A percentile compares a stretch with the other conserved stretches of the same genome.
These are phyloP conservation scores for Phytophthora litchii DNA, from an alignment of 352 stramenopile genomes.

Conservation along the genomic window DNA sequence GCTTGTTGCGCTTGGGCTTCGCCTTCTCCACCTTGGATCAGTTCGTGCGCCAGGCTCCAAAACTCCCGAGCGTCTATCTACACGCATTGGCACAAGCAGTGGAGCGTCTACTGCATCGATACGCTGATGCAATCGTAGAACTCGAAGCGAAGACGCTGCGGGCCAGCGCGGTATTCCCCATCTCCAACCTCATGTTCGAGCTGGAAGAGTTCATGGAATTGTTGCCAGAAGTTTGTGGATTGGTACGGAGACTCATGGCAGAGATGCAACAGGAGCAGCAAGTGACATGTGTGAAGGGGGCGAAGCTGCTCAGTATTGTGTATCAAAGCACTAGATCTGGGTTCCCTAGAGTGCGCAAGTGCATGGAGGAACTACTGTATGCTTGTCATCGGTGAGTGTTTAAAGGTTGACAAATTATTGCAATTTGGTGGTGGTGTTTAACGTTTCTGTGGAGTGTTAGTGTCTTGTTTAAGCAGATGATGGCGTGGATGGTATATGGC, in stretches of 20 bases:
- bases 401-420: not conserved
- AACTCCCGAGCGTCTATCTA: conserved; percentile 54
- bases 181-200: conserved; percentile 72
- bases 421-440: conserved; percentile 1
- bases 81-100: conserved; percentile 64
- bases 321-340: conserved; percentile 52
- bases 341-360: conserved; percentile 58
- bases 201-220: conserved; percentile 68
- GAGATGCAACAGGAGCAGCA: conserved; percentile 5
- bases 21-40: conserved; percentile 52
- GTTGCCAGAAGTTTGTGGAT: conserved; percentile 57
- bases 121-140: conserved; percentile 54
- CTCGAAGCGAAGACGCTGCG: conserved; percentile 64
- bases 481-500: conserved; percentile 81
- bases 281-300: conserved; percentile 35
- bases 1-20: conserved; percentile 58
- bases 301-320: conserved; percentile 49
- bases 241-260: conserved; percentile 47
- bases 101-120: conserved; percentile 54
- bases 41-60: conserved; percentile 42
- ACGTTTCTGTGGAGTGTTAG: conserved; percentile 25
- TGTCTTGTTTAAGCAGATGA: conserved; percentile 80
- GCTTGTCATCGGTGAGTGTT: conserved; percentile 55
- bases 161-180: conserved; percentile 49
- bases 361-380: conserved; percentile 62